Base-by-base conservation (phyloP, 345 rosid genomes). In the Barbarea vulgaris region DNA sequence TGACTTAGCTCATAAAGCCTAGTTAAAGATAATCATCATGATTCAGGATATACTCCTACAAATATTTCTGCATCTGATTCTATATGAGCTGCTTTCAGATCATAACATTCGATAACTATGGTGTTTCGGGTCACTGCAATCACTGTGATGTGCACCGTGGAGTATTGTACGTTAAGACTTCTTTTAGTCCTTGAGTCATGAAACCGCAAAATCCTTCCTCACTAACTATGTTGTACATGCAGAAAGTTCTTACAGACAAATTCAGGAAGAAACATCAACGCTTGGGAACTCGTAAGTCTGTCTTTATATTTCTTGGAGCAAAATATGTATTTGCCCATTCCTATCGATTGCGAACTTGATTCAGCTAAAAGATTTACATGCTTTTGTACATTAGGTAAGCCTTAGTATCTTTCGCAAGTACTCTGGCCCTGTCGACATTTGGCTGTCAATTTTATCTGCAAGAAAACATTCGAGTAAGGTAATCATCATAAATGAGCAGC, bases 81-180 rank as follows among this genome's bases (percentile, higher is more conserved):
- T 65, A 8, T 28, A 21, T 41, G n/a, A 52, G 54, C 51, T 30
- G 51, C 63, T 77, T 81, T 61, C 83, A 91, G 93, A 81, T 94
- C 64, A 82, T 91, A 63, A 88, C 91, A 53, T 94, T 94, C 60
- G 96, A 94, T 81, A 78, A 64, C 37, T 70, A 86, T 78, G 97
- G 96, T 24, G 83, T 91, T 81, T 91, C 93, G 42, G 97, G 95
- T 77, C 96, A 94, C 68, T 85, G 95, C 59, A 94, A 88, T 78
- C 98, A 94, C 56, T 51, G 80, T 7, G 97, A 86, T 81, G 89
- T 85, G 66, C 87, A 87, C 73, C 73, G 72, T 80, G 97, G 91
- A 68, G 86, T 85, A 66, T 46, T 81, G 93, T 91, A 75, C 62
- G 92, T 80, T 25, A 18, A 54, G 72, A 22, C 58, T 41, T 71